A percentile compares a stretch with the other conserved stretches of the same genome.
Conservation (phyloP, 805 yeast species). For the Nakazawaea ernobii region DNA sequence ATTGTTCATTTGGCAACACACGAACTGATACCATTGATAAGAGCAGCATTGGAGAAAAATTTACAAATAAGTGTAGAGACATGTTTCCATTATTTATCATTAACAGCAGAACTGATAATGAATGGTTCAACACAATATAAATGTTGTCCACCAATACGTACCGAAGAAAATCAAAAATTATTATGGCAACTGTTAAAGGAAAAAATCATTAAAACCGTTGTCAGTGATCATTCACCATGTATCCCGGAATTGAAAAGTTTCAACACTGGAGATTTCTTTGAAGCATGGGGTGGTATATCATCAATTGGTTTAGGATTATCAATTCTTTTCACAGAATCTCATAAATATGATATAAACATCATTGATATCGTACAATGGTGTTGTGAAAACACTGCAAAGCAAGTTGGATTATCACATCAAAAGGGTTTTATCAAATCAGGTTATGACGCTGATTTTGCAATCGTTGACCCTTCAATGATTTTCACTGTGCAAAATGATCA, state of each 20-base stretch:
- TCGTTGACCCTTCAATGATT: conserved; percentile 61
- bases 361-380: conserved; percentile 76
- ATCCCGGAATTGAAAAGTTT: conserved; percentile 85
- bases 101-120: conserved; percentile 73
- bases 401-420: conserved; percentile 65
- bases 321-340: conserved; percentile 70
- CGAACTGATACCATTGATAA: conserved; percentile 71
- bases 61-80: conserved; percentile 83
- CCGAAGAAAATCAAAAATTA: conserved; percentile 60
- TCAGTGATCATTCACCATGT: conserved; percentile 95
- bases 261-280: conserved; percentile 78
- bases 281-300: conserved; percentile 96
- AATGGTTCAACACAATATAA: conserved; percentile 78
- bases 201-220: conserved; percentile 73
- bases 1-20: conserved; percentile 88
- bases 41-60: conserved; percentile 52
- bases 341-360: conserved; percentile 42
- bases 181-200: conserved; percentile 75
- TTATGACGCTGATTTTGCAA: conserved; percentile 80
- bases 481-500: conserved; percentile 48
- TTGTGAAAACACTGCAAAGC: conserved; percentile 74
- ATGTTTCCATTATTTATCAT: conserved; percentile 84
- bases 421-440: conserved; percentile 77
- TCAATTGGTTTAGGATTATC: conserved; percentile 91
- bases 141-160: conserved; percentile 93